Evolutionary conservation across 73 alveolate genomes (phyloP), one percentile per base, ranked within the genome.

Genomic region (Paramecium pentaurelia): DNA sequence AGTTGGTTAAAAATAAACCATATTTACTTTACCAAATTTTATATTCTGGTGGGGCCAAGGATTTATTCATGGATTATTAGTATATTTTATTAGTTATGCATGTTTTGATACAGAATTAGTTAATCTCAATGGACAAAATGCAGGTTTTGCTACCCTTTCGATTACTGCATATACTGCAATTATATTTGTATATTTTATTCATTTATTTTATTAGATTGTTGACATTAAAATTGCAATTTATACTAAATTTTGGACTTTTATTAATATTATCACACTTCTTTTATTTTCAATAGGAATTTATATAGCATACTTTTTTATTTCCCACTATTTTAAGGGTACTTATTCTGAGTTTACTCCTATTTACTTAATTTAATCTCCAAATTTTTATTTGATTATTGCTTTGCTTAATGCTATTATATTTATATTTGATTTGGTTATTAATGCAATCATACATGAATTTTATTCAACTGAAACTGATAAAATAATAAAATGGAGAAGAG

Each of bases 21-120:
- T 96, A 0, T 96, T 96, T 86, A 95, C 88, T 10, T 60, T 93
- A 80, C 60, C 92, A 5, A 95, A 95, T 88, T 96, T 95, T 92
- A 37, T 95, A 27, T 86, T 94, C 25, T 96, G 95, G 95, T 88
- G 92, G 36, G 54, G 92, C 3, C 36, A 89, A 71, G 98, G 98
- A 0, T 42, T 92, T 38, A 27, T 88, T 30, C 98, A 95, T 86
- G 93, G 96, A 2, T 38, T 94, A 1, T 32, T 95, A 14, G 93
- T 94, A 22, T 95, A 92, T 80, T 51, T 85, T 70, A 27, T 93
- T 3, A 92, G 94, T 42, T 58, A 49, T 80, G 93, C 86, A 71
- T 89, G 93, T 71, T 94, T 77, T 59, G 40, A 73, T 12, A 36
- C 86, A 8, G 86, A 88, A 14, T 83, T 86, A 34, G 42, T 92